Evolutionary conservation across 2,329 filamentous ascomycete genomes (phyloP), one percentile per base, ranked within the genome.

Genomic region (Madurella fahalii): DNA sequence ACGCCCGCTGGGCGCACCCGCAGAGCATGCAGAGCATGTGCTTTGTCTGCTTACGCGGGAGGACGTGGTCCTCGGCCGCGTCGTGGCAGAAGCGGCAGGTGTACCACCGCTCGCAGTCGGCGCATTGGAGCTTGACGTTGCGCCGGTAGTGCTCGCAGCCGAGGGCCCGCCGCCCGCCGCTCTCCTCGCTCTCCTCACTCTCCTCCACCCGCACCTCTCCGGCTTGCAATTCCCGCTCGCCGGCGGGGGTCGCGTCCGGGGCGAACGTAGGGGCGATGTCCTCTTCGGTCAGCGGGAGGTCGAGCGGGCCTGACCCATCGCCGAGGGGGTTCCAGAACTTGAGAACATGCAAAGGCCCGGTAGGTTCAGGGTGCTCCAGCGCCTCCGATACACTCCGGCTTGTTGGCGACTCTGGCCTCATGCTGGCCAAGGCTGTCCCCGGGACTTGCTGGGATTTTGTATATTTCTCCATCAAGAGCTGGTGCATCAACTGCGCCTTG

Each of bases 1-100:
- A 84, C 3, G 89, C 92, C 53, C 82, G 82, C 65, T 99, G 94
- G 2, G 94, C 86, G 53, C 87, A 90, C 7, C 85, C 84, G 69
- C 94, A 99, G 30, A 91, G 78, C 94, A 99, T 99, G 70, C 94
- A 99, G 5, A 99, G 80, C 94, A 99, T 99, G 65, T 96, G 87
- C 69, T 86, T 87, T 8, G 93, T 99, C 63, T 89, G 87, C 63
- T 85, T 86, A 49, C 94, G 84, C 63, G 92, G 83, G 53, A 99
- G 76, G 56, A 76, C 78, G 69, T 96, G 90, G 62, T 90, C 84
- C 65, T 96, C 90, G 9, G 76, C 81, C 47, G 85, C 82, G 68
- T 99, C 91, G 67, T 99, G 94, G 67, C 94, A 99, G 67, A 97
- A 87, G 16, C 94, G 86, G 69, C 94, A 99, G 0, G 93, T 89